Conservation (phyloP, 106 monocot genomes). For the Allium sativum region DNA sequence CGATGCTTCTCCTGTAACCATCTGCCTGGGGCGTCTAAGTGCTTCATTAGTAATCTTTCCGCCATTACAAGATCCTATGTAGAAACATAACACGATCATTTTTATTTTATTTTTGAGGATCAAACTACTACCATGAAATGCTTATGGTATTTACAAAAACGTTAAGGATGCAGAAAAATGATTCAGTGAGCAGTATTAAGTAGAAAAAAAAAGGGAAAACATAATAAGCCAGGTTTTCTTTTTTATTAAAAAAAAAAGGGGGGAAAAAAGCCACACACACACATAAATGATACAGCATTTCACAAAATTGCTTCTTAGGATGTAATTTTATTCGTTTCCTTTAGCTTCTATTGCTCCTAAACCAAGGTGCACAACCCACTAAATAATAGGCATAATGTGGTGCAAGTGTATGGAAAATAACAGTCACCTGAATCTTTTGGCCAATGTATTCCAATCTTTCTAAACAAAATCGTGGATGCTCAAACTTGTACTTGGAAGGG, state of each 20-base stretch:
- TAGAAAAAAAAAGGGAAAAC: neutral
- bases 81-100: too few species aligned
- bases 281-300: too few species aligned
- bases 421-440: slow-evolving; percentile 89
- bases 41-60: slow-evolving; percentile 94
- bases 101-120: too few species aligned
- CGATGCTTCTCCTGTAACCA: slow-evolving; percentile 88
- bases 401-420: neutral
- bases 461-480: slow-evolving; percentile 94
- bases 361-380: neutral
- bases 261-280: too few species aligned
- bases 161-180: too few species aligned
- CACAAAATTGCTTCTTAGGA: too few species aligned
- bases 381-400: neutral
- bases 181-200: neutral
- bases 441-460: slow-evolving; percentile 94
- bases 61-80: slow-evolving; percentile 93
- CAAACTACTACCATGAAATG: too few species aligned
- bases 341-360: too few species aligned
- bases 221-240: too few species aligned
- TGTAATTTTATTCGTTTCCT: too few species aligned
- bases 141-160: too few species aligned
- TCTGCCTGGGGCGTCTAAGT: slow-evolving; percentile 92
- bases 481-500: slow-evolving; percentile 88
- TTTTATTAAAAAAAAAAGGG: too few species aligned